These are phyloP conservation scores for Coemansia sp. DNA, from an alignment of 192 early-diverging fungal species.

Conservation along the genomic window DNA sequence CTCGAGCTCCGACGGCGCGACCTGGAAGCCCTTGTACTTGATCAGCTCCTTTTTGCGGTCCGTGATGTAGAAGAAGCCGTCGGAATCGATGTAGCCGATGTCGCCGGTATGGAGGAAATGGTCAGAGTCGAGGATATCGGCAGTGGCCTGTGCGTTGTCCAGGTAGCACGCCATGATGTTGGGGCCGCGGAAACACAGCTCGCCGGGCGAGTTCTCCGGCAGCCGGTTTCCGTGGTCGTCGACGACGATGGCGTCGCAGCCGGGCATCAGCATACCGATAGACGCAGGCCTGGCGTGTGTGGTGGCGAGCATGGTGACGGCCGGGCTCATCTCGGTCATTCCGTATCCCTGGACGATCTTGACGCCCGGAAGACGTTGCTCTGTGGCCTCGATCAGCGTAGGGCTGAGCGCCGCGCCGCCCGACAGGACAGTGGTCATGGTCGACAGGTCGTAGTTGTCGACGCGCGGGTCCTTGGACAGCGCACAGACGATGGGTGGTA, in stretches of 20 bases:
- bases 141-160: slow-evolving; percentile 74
- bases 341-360: slow-evolving; percentile 64
- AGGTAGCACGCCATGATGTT: slow-evolving; percentile 89
- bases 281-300: slow-evolving; percentile 51
- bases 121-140: slow-evolving; percentile 67
- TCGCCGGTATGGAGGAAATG: slow-evolving; percentile 87
- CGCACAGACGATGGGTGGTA: slow-evolving; percentile 67
- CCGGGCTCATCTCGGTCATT: slow-evolving; percentile 64
- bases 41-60: slow-evolving; percentile 89
- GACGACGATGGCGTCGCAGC: slow-evolving; percentile 72
- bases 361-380: slow-evolving; percentile 43
- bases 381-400: slow-evolving; percentile 60
- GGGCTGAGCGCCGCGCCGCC: slow-evolving; percentile 79
- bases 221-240: slow-evolving; percentile 68
- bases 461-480: slow-evolving; percentile 78
- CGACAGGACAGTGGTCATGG: slow-evolving; percentile 63
- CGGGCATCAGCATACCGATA: slow-evolving; percentile 71
- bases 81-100: slow-evolving; percentile 65
- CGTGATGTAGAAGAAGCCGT: slow-evolving; percentile 65
- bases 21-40: slow-evolving; percentile 81
- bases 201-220: slow-evolving; percentile 62
- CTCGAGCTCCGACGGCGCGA: slow-evolving; percentile 88
- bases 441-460: slow-evolving; percentile 67
- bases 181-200: slow-evolving; percentile 85
- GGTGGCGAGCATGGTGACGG: slow-evolving; percentile 46